These are phyloP conservation scores for Coemansia sp. DNA, from an alignment of 192 early-diverging fungal genomes.

Conservation along the genomic window DNA sequence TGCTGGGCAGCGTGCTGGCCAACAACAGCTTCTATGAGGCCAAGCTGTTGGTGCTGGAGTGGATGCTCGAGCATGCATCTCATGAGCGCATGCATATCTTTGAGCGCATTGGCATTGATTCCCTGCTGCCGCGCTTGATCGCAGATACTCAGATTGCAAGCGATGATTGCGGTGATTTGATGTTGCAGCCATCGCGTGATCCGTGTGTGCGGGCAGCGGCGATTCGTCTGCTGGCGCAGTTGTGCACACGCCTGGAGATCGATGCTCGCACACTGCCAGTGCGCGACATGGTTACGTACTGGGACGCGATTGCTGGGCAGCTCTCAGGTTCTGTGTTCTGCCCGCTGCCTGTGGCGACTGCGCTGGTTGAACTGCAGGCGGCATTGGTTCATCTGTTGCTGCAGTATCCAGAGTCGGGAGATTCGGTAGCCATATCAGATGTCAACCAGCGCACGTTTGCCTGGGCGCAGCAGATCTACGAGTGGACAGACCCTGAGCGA, in stretches of 20 bases:
- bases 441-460: conserved; percentile 21
- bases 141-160: not conserved
- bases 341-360: conserved; percentile 38
- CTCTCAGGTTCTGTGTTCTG: conserved; percentile 15
- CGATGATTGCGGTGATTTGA: not conserved
- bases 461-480: conserved; percentile 48
- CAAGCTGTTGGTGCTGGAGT: conserved; percentile 39
- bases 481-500: conserved; percentile 49
- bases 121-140: conserved; percentile 22
- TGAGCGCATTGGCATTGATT: conserved; percentile 27
- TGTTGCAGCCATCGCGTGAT: conserved; percentile 10
- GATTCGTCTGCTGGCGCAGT: conserved; percentile 29
- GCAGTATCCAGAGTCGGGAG: not conserved
- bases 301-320: conserved; percentile 30
- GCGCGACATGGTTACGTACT: conserved; percentile 22
- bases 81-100: conserved; percentile 32
- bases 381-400: conserved; percentile 38
- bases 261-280: conserved; percentile 24
- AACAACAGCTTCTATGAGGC: conserved; percentile 46
- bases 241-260: conserved; percentile 41
- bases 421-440: not conserved
- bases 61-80: conserved; percentile 38
- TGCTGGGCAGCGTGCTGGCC: conserved; percentile 18
- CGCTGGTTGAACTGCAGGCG: conserved; percentile 37
- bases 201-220: conserved; percentile 33